Evolutionary conservation across 805 yeast genomes (phyloP).

Genomic region (Candida golubevii): DNA sequence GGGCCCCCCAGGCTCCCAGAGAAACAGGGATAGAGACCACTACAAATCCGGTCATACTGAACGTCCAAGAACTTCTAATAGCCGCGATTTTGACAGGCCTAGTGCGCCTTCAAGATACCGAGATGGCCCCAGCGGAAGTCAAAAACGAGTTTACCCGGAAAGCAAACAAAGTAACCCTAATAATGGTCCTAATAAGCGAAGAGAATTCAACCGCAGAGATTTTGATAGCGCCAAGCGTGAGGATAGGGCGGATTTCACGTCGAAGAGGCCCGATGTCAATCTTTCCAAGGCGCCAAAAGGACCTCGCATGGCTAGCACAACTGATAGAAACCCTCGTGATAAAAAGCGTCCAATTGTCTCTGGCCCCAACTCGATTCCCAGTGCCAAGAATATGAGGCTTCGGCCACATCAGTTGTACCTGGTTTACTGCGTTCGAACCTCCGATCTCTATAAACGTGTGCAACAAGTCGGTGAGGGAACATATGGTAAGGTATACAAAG

Average conservation of each 20-base stretch:
- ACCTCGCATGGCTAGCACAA: slow-evolving; percentile 1
- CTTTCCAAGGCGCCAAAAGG: slow-evolving; percentile 2
- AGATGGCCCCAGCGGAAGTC: not conserved
- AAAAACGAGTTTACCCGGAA: slow-evolving; percentile 8
- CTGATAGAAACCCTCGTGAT: slow-evolving; percentile 3
- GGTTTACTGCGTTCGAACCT: slow-evolving; percentile 23
- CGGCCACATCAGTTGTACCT: slow-evolving; percentile 31
- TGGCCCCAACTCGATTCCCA: not conserved
- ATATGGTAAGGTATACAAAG: slow-evolving; percentile 93
- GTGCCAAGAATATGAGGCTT: slow-evolving; percentile 14
- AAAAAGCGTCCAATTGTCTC: not conserved
- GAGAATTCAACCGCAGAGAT: slow-evolving; percentile 7
- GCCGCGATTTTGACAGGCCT: slow-evolving; percentile 10
- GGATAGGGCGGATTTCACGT: slow-evolving; percentile 1
- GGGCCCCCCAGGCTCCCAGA: too few relatives aligned
- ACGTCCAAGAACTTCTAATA: too few relatives aligned
- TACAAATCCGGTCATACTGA: too few relatives aligned
- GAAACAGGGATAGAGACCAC: too few relatives aligned
- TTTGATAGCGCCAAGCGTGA: not conserved
- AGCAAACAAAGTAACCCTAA: not conserved
- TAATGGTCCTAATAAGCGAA: slow-evolving; percentile 5
- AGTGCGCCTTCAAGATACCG: slow-evolving; percentile 14
- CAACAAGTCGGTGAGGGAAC: slow-evolving; percentile 99
- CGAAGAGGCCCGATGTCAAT: slow-evolving; percentile 1
- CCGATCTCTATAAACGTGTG: slow-evolving; percentile 58